Evolutionary conservation across 805 yeast genomes (phyloP), one percentile per base, ranked within the genome.

Genomic region (Danielozyma ontarioensis): DNA sequence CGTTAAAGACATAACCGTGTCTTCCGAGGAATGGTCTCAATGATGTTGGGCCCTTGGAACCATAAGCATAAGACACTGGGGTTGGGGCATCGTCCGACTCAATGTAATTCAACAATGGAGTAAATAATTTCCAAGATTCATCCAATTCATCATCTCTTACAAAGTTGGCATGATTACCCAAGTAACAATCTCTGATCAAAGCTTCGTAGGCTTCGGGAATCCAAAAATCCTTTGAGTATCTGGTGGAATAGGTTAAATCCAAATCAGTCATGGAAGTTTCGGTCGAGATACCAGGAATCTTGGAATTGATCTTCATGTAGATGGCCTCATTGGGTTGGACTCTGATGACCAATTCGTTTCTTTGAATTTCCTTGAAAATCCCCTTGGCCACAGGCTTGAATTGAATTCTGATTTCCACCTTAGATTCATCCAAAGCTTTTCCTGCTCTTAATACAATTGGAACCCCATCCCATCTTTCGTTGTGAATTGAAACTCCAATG

Each of bases 161-260:
- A 57, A 93, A 93, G 68, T 90, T 90, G 33, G 97, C 84, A 65
- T 93, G 98, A 62, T 89, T 95, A 36, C 94, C 97, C 46, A 77
- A 74, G 55, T 83, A 63, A 42, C 90, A 84, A 62, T 93, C 97
- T 62, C 94, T 78, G 50, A 93, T 86, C 49, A 93, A 76, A 1
- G 96, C 83, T 69, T 93, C 98, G 62, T 93, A 93, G 27, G 97
- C 97, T 70, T 90, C 96, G 28, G 98, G 97, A 52, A 93, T 89
- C 81, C 93, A 83, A 65, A 86, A 83, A 55, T 86, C 83, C 43
- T 83, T 68, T 17, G 71, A 65, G 68, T 83, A 93, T 55, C 97
- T 78, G 32, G 71, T 69, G 35, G 80, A 65, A 60, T 93, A 93
- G 23, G 94, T 83, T 53, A 93, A 72, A 57, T 93, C 96, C 51